Evolutionary conservation across 371 early-diverging fungal species (phyloP).

Genomic region (Conidiobolus incongruus): DNA sequence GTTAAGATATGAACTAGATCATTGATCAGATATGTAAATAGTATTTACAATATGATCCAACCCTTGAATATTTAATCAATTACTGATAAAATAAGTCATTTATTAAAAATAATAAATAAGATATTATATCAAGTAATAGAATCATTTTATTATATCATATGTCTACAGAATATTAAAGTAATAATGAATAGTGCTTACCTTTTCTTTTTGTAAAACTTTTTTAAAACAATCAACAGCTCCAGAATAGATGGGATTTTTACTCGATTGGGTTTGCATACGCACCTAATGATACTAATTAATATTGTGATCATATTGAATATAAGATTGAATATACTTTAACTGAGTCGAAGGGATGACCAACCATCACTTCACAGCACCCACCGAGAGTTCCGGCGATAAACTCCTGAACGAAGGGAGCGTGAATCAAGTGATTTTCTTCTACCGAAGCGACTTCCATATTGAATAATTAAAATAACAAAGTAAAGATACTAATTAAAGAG

Average conservation of each 20-base stretch:
- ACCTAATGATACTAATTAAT: slow-evolving; percentile 16
- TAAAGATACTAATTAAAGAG: too few relatives aligned
- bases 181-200: slow-evolving; percentile 18
- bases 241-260: slow-evolving; percentile 32
- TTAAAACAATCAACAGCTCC: slow-evolving; percentile 50
- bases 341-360: slow-evolving; percentile 60
- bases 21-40: too few relatives aligned
- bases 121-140: neutral
- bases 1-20: too few relatives aligned
- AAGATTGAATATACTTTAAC: slow-evolving; percentile 21
- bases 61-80: too few relatives aligned
- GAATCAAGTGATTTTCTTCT: slow-evolving; percentile 3
- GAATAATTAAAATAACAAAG: neutral
- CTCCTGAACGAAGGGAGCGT: slow-evolving; percentile 17
- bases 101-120: neutral
- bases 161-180: neutral
- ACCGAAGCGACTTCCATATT: slow-evolving; percentile 2
- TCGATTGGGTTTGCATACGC: slow-evolving; percentile 53
- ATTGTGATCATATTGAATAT: neutral
- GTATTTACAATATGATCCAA: too few relatives aligned
- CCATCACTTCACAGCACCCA: slow-evolving; percentile 67
- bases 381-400: slow-evolving; percentile 65
- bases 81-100: neutral
- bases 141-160: neutral
- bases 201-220: slow-evolving; percentile 42